These are phyloP conservation scores for Alternaria alternata DNA, from an alignment of 2,329 filamentous ascomycete species.

Conservation along the genomic window DNA sequence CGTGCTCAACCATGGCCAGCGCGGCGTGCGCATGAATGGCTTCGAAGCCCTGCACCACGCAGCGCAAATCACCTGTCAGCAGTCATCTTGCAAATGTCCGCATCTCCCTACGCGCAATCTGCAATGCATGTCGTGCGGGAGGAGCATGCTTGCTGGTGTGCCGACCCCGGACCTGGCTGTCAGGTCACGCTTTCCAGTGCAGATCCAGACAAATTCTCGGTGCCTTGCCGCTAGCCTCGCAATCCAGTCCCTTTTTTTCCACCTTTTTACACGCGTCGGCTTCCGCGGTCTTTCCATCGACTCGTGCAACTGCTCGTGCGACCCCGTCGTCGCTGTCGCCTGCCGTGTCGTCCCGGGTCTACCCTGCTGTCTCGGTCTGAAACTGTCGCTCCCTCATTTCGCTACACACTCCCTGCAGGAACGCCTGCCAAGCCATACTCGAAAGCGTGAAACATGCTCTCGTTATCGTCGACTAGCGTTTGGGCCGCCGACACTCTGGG, in stretches of 20 bases:
- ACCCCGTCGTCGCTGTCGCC: slow-evolving; percentile 13
- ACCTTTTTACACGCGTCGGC: slow-evolving; percentile 6
- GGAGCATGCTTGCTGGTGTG: slow-evolving; percentile 11
- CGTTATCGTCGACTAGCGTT: slow-evolving; percentile 32
- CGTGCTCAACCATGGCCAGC: neutral
- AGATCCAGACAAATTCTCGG: slow-evolving; percentile 5
- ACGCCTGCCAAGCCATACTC: slow-evolving; percentile 27
- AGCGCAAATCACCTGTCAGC: slow-evolving; percentile 14
- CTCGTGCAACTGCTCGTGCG: slow-evolving; percentile 12
- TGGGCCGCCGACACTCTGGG: slow-evolving; percentile 24
- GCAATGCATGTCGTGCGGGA: slow-evolving; percentile 25
- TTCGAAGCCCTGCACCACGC: neutral
- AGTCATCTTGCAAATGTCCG: slow-evolving; percentile 22
- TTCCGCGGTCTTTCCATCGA: slow-evolving; percentile 4
- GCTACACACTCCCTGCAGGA: slow-evolving; percentile 35
- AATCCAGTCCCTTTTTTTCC: slow-evolving; percentile 11
- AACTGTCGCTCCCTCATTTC: slow-evolving; percentile 42
- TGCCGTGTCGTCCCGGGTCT: slow-evolving; percentile 36
- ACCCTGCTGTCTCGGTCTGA: slow-evolving; percentile 34
- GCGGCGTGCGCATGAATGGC: slow-evolving; percentile 14
- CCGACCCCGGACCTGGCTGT: slow-evolving; percentile 21
- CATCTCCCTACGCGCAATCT: slow-evolving; percentile 27
- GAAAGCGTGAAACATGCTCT: slow-evolving; percentile 34
- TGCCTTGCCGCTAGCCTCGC: slow-evolving; percentile 1
- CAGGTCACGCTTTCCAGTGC: slow-evolving; percentile 7